Conservation (phyloP, 371 early-diverging fungal genomes). For the Mortierella sp. region DNA sequence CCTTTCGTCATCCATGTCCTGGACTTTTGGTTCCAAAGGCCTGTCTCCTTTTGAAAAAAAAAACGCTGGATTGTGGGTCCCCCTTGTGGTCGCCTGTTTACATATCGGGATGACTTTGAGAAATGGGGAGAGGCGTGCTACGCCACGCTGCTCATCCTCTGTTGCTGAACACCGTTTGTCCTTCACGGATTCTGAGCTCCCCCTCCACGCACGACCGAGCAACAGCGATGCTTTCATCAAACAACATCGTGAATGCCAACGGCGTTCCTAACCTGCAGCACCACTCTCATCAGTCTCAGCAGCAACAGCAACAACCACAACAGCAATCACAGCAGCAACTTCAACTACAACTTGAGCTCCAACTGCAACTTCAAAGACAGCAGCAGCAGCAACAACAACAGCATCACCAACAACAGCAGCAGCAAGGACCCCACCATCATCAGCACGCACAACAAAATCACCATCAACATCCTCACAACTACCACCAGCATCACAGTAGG, state of each 20-base stretch:
- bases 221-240: constrained; percentile 20
- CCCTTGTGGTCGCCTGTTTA: no score
- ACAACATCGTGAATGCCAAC: constrained; percentile 6
- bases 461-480: constrained; percentile 7
- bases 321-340: constrained; percentile 1
- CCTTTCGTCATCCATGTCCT: no score
- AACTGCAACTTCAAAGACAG: constrained; percentile 7
- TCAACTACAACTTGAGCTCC: constrained; percentile 16
- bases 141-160: no score
- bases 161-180: no score
- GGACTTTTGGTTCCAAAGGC: no score
- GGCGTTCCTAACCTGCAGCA: constrained; percentile 12
- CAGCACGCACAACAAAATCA: constrained; percentile 9
- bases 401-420: constrained; percentile 5
- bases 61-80: no score
- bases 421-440: constrained; percentile 20
- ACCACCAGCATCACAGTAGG: constrained; percentile 16
- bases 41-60: no score
- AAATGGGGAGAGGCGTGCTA: no score
- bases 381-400: constrained; percentile 4
- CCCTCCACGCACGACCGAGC: background rate
- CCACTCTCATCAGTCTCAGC: constrained; percentile 33
- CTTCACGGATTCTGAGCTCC: no score
- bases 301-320: constrained; percentile 4
- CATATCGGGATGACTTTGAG: no score